Conservation (phyloP, 352 stramenopile species). For the Globisporangium yorkense region DNA sequence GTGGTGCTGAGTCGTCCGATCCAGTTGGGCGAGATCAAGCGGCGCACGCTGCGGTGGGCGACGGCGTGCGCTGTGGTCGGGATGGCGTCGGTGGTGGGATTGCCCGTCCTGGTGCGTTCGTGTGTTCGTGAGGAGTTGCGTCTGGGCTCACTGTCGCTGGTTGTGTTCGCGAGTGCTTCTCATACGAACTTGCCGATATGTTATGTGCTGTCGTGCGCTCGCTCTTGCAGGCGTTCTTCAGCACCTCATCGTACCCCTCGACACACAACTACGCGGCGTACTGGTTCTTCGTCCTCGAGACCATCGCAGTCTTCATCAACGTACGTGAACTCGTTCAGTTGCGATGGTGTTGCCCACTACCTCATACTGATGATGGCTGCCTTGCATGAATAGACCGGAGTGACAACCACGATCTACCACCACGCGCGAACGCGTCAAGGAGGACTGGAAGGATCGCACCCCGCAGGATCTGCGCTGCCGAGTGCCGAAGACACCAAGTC, state of each 20-base stretch:
- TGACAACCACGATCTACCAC: conserved; percentile 22
- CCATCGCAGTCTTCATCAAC: conserved; percentile 50
- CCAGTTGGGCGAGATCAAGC: conserved; percentile 24
- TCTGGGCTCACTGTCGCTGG: not conserved
- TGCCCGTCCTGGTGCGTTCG: conserved; percentile 38
- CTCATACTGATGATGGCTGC: not conserved
- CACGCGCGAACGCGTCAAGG: conserved; percentile 9
- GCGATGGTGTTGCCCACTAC: not conserved
- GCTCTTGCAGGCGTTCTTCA: conserved; percentile 44
- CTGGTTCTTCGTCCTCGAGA: conserved; percentile 66
- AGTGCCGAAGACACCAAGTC: conserved; percentile 14
- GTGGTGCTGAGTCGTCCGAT: conserved; percentile 26
- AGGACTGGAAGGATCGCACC: conserved; percentile 2
- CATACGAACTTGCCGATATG: not conserved
- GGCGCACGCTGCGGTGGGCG: conserved; percentile 16
- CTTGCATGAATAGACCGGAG: conserved; percentile 17
- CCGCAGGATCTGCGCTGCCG: conserved; percentile 7
- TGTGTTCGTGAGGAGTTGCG: not conserved
- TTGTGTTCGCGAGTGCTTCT: too few species aligned
- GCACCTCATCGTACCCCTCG: conserved; percentile 43
- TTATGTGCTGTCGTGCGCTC: not conserved
- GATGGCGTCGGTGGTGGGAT: conserved; percentile 36
- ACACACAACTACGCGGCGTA: conserved; percentile 57
- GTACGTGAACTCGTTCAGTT: conserved; percentile 17
- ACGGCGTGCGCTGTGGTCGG: conserved; percentile 19